Evolutionary conservation across 176 grass and related monocot genomes (phyloP).

Genomic region (Oryza longistaminata): DNA sequence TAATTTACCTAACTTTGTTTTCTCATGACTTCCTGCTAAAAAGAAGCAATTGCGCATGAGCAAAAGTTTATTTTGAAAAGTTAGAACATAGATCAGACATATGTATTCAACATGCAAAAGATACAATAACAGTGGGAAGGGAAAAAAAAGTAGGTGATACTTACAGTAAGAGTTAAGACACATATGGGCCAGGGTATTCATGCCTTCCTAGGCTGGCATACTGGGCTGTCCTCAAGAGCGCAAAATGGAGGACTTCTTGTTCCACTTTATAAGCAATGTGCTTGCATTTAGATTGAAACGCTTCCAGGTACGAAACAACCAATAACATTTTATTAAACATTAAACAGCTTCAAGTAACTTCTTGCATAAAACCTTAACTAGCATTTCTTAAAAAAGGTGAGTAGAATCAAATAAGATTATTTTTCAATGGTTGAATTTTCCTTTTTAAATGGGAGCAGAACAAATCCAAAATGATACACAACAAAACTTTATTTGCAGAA

Average conservation of each 20-base stretch:
- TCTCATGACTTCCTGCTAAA: neutral
- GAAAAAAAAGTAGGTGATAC: neutral
- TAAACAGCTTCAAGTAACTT: neutral
- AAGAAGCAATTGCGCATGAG: neutral
- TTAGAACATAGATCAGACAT: neutral
- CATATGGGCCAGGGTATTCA: slow-evolving; percentile 19
- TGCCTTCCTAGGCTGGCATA: neutral
- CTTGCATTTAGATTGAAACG: neutral
- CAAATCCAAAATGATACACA: neutral
- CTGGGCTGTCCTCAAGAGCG: neutral
- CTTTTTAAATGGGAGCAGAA: slow-evolving; percentile 24
- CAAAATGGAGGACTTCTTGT: neutral
- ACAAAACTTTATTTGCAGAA: slow-evolving; percentile 27
- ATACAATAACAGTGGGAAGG: neutral
- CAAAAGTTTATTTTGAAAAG: slow-evolving; percentile 25
- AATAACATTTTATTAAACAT: neutral
- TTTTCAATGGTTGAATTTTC: neutral
- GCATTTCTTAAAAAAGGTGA: neutral
- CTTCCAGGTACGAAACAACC: neutral
- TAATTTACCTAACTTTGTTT: neutral
- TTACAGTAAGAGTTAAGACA: neutral
- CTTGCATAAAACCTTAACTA: neutral
- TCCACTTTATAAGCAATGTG: neutral
- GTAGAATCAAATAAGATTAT: slow-evolving; percentile 4
- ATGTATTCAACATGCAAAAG: slow-evolving; percentile 6